Conservation (phyloP, 768 basidiomycete genomes). For the Mycena galericulata region DNA sequence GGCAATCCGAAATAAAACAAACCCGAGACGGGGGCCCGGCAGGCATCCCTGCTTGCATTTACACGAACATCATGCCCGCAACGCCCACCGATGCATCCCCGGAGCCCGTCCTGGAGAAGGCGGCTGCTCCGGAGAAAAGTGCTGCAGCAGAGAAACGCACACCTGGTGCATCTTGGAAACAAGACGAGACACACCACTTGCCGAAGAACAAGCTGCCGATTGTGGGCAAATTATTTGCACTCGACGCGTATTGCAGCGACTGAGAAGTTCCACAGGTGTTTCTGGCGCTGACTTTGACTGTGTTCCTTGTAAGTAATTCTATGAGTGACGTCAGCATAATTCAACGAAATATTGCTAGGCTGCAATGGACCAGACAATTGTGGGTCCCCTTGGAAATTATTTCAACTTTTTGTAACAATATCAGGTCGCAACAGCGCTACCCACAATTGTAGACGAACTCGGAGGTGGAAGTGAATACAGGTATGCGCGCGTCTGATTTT, state of each 20-base stretch:
- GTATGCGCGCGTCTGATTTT: not conserved
- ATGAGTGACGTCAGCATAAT: slow-evolving; percentile 34
- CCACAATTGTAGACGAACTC: slow-evolving; percentile 75
- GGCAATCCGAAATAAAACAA: slow-evolving; percentile 32
- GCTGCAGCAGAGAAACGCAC: slow-evolving; percentile 33
- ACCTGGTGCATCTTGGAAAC: slow-evolving; percentile 68
- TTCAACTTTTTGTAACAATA: too few species aligned
- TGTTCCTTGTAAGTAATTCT: slow-evolving; percentile 49
- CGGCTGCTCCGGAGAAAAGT: not conserved
- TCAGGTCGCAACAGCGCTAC: slow-evolving; percentile 75
- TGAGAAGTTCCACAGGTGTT: slow-evolving; percentile 52
- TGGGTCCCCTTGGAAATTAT: too few species aligned
- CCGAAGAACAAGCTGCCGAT: slow-evolving; percentile 64
- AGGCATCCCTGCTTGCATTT: slow-evolving; percentile 6
- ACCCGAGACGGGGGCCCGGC: not conserved
- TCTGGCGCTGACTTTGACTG: slow-evolving; percentile 56
- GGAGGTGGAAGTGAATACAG: slow-evolving; percentile 70
- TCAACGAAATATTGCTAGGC: slow-evolving; percentile 45
- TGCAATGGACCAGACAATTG: slow-evolving; percentile 74
- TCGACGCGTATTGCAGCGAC: not conserved
- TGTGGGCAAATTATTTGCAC: slow-evolving; percentile 40
- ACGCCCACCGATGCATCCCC: slow-evolving; percentile 21
- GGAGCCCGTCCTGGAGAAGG: not conserved
- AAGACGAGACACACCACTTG: slow-evolving; percentile 65
- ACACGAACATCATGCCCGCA: slow-evolving; percentile 34